Percentiles rank a stretch among this genome's conserved stretches.
phyloP scores from a whole-genome alignment of 2,329 filamentous ascomycete genomes.

The Raffaelea ambrosiae region DNA sequence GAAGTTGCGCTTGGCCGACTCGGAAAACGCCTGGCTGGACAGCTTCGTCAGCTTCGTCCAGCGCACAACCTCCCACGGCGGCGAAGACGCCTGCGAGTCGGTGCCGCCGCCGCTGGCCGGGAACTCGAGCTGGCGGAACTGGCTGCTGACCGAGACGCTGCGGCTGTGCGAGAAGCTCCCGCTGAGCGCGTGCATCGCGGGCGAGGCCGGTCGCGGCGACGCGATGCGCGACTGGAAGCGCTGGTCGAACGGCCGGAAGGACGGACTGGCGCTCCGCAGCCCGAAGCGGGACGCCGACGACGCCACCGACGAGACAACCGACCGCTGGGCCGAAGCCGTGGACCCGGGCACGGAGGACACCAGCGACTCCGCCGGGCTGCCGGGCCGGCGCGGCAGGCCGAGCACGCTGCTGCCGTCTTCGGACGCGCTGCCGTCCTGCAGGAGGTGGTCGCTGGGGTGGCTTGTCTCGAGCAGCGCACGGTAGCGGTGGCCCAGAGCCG shows the following conservation, averaged over 20 bases:
- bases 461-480: constrained; percentile 32
- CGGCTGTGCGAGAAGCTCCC: constrained; percentile 63
- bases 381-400: constrained; percentile 42
- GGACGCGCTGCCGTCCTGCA: constrained; percentile 39
- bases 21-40: constrained; percentile 82
- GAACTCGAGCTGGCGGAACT: constrained; percentile 46
- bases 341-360: constrained; percentile 44
- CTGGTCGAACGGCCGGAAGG: constrained; percentile 87
- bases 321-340: constrained; percentile 75
- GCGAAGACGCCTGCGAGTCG: constrained; percentile 41
- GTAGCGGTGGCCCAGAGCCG: constrained; percentile 30
- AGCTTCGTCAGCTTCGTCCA: constrained; percentile 94
- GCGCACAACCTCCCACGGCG: constrained; percentile 92
- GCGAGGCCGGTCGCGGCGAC: constrained; percentile 65
- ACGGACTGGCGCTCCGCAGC: constrained; percentile 64
- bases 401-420: constrained; percentile 41
- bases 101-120: constrained; percentile 37
- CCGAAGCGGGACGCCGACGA: constrained; percentile 62
- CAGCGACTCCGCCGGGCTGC: constrained; percentile 61
- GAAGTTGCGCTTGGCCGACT: constrained; percentile 85
- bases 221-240: constrained; percentile 83
- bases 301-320: constrained; percentile 47
- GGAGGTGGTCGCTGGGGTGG: too few species aligned
- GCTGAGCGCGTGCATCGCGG: constrained; percentile 45
- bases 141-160: constrained; percentile 69